Base-by-base conservation (phyloP, 31 red algal species). In the Asparagopsis taxiformis region DNA sequence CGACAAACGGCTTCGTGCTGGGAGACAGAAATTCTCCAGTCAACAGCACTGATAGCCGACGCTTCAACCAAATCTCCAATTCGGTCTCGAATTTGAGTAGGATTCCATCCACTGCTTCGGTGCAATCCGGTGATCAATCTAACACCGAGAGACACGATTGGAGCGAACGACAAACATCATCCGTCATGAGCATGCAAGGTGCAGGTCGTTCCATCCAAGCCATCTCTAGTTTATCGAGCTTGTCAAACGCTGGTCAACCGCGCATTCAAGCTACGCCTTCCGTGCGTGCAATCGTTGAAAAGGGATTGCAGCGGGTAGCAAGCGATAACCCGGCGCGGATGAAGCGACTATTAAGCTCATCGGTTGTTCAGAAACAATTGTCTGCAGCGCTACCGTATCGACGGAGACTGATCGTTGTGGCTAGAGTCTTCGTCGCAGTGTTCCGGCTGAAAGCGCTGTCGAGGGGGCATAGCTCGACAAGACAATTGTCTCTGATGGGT, bases 301-400 rank as follows among this genome's bases (percentile, higher is more conserved):
- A 51, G 8, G 68, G 75, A 31, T 46, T 90, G 57, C 75, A 80
- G 54, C 65, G 74, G 5, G 68, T 90, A 8, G 60, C 67, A 23
- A 74, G 75, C 31, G 75, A 79, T 33, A 90, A 90, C 75, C 85
- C 75, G 46, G 23, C 74, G 50, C 65, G 65, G 3, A 71, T 90
- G 41, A 41, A 54, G 16, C 74, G 68, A 26, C 30, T 90, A 31
- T 48, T 90, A 31, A 41, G 43, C 57, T 74, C 56, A 13, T 15
- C 49, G 28, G 41, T 73, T 32, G 54, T 90, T 25, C 75, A 80
- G 39, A 69, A 79, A 13, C 86, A 81, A 52, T 68, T 82, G 20
- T 74, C 68, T 13, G 43, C 63, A 25, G 68, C 70, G 9, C 43
- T 90, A 35, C 86, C 68, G 4, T 90, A 80, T 33, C 65, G 86